phyloP scores from a whole-genome alignment of 768 basidiomycete genomes.

The Macrolepiota albuminosa region DNA sequence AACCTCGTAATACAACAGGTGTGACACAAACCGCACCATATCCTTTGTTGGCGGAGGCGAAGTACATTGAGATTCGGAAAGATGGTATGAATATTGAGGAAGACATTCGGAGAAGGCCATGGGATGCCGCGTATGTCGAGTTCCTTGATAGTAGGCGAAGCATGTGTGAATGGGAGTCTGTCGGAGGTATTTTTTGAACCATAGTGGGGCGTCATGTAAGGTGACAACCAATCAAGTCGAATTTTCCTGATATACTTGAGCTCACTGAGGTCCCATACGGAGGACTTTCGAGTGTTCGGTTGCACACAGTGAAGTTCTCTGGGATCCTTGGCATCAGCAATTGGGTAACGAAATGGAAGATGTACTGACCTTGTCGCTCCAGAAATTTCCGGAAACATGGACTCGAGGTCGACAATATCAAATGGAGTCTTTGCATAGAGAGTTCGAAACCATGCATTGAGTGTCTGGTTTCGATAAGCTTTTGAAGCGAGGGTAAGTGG shows the following conservation, averaged over 20 bases:
- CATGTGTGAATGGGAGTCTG: slow-evolving; percentile 21
- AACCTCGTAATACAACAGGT: slow-evolving; percentile 25
- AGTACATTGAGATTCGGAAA: slow-evolving; percentile 22
- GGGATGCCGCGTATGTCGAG: slow-evolving; percentile 26
- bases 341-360: neutral
- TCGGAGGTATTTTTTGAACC: slow-evolving; percentile 12
- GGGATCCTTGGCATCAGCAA: neutral
- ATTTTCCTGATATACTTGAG: slow-evolving; percentile 19
- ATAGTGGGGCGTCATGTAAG: slow-evolving; percentile 11
- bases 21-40: slow-evolving; percentile 34
- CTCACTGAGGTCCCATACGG: slow-evolving; percentile 22
- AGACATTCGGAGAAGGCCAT: slow-evolving; percentile 27
- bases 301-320: slow-evolving; percentile 30
- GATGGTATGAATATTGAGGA: slow-evolving; percentile 17
- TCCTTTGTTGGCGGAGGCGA: slow-evolving; percentile 20
- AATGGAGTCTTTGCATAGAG: slow-evolving; percentile 20
- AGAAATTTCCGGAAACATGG: slow-evolving; percentile 21
- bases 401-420: slow-evolving; percentile 20
- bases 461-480: slow-evolving; percentile 21
- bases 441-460: slow-evolving; percentile 29
- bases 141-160: slow-evolving; percentile 19
- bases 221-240: slow-evolving; percentile 26
- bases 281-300: slow-evolving; percentile 4
- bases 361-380: slow-evolving; percentile 14
- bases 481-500: slow-evolving; percentile 26